Percentiles rank a stretch among this genome's conserved stretches.
Evolutionary conservation across 2,329 filamentous ascomycete species (phyloP).

Genomic region (Calonectria ilicicola): DNA sequence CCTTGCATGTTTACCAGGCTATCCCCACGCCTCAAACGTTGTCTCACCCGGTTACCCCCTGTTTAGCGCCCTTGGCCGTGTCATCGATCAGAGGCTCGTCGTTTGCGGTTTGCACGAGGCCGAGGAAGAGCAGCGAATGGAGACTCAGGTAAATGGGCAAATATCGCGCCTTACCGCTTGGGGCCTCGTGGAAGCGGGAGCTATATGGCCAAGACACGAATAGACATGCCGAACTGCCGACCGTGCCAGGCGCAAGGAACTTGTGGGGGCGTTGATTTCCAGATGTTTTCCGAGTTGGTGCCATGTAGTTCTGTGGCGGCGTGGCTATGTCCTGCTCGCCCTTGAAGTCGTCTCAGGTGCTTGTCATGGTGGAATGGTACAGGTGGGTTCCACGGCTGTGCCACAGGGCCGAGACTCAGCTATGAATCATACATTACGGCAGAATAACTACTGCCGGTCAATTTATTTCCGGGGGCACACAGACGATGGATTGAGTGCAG

Average conservation of each 20-base stretch:
- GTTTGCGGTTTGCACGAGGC: neutral
- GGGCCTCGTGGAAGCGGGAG: neutral
- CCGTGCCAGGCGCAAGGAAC: neutral
- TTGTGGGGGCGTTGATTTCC: neutral
- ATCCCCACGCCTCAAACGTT: neutral
- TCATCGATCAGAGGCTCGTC: neutral
- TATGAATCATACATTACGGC: conserved; percentile 5
- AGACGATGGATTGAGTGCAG: neutral
- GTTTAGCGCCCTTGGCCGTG: neutral
- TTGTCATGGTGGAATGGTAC: neutral
- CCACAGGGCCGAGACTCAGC: neutral
- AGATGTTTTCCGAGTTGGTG: neutral
- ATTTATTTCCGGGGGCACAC: neutral
- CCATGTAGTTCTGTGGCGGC: neutral
- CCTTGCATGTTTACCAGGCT: neutral
- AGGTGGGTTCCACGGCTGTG: neutral
- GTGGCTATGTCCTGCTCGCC: neutral
- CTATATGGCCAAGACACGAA: neutral
- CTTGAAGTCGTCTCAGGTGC: neutral
- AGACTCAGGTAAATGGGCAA: no score
- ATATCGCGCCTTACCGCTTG: no score
- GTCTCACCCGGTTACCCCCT: neutral
- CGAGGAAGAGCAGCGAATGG: neutral
- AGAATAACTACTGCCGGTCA: neutral
- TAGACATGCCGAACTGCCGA: neutral